phyloP scores from a whole-genome alignment of 2,329 filamentous ascomycete species.

The Plectosphaerella cucumerina region DNA sequence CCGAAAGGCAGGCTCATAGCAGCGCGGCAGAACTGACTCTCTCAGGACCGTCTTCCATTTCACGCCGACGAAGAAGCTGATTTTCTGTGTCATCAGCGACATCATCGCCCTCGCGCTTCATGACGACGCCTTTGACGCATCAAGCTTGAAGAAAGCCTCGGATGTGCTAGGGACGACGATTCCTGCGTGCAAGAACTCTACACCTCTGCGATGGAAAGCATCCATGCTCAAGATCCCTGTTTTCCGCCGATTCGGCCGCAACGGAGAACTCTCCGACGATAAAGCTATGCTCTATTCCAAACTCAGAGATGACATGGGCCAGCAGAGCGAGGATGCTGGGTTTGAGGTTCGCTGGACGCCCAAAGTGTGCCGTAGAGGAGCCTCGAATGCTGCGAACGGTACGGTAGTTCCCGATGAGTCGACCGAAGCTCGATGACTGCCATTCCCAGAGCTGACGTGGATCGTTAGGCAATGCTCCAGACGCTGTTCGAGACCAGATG shows the following conservation, averaged over 20 bases:
- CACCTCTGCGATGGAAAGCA: conserved; percentile 19
- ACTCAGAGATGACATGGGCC: conserved; percentile 19
- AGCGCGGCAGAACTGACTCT: conserved; percentile 3
- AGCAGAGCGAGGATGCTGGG: conserved; percentile 17
- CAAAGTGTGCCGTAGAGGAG: conserved; percentile 13
- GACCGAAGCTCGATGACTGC: no score
- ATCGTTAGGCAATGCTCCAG: conserved; percentile 15
- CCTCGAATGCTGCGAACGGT: conserved; percentile 17
- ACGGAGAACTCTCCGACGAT: conserved; percentile 7
- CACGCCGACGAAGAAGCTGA: conserved; percentile 16
- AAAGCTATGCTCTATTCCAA: conserved; percentile 19
- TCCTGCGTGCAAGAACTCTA: conserved; percentile 11
- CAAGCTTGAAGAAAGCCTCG: conserved; percentile 15
- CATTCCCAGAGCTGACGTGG: no score
- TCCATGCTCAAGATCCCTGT: conserved; percentile 20
- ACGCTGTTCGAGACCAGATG: conserved; percentile 22
- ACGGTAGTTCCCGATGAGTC: not conserved
- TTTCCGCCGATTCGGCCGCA: conserved; percentile 13
- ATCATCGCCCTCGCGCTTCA: conserved; percentile 20
- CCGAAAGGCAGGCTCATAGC: not conserved
- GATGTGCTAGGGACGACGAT: conserved; percentile 14
- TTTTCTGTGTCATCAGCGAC: conserved; percentile 19
- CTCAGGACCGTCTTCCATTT: conserved; percentile 23
- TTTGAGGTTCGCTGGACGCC: conserved; percentile 14
- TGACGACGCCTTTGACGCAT: conserved; percentile 17